phyloP scores from a whole-genome alignment of 345 rosid species.

The Aquilaria sinensis region DNA sequence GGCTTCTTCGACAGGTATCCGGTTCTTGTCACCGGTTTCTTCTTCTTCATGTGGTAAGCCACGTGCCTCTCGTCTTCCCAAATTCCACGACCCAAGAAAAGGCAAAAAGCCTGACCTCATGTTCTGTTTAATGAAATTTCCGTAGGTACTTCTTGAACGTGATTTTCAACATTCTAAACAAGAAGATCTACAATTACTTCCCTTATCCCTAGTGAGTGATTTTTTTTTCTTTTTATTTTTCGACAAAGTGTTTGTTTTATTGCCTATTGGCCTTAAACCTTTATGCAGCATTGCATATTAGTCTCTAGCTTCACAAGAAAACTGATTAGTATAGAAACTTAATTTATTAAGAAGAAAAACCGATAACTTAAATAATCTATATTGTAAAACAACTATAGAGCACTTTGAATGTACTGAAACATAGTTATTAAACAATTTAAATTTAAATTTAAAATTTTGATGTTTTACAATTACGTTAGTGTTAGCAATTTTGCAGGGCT shows the following conservation, averaged over 20 bases:
- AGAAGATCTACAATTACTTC: slow-evolving; percentile 97
- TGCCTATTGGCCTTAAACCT: no score
- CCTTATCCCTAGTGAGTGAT: slow-evolving; percentile 88
- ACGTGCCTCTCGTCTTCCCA: neutral
- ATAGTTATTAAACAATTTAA: no score
- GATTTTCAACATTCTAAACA: slow-evolving; percentile 94
- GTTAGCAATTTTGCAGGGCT: no score
- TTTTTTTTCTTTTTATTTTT: neutral
- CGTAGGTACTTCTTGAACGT: slow-evolving; percentile 87
- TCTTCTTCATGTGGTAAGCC: slow-evolving; percentile 96
- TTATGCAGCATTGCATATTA: no score
- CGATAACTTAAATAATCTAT: no score
- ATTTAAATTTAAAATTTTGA: no score
- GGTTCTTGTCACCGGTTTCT: slow-evolving; percentile 78
- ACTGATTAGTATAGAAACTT: no score
- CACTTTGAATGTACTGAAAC: no score
- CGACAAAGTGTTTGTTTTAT: neutral
- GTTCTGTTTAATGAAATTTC: slow-evolving; percentile 1
- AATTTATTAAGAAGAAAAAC: no score
- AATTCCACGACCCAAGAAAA: neutral
- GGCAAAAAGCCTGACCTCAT: neutral
- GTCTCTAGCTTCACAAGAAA: no score
- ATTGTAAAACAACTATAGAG: no score
- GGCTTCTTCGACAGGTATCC: slow-evolving; percentile 75
- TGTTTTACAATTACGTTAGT: no score